These are phyloP conservation scores for Xylaria sp. DNA, from an alignment of 2,329 filamentous ascomycete species.

Conservation along the genomic window DNA sequence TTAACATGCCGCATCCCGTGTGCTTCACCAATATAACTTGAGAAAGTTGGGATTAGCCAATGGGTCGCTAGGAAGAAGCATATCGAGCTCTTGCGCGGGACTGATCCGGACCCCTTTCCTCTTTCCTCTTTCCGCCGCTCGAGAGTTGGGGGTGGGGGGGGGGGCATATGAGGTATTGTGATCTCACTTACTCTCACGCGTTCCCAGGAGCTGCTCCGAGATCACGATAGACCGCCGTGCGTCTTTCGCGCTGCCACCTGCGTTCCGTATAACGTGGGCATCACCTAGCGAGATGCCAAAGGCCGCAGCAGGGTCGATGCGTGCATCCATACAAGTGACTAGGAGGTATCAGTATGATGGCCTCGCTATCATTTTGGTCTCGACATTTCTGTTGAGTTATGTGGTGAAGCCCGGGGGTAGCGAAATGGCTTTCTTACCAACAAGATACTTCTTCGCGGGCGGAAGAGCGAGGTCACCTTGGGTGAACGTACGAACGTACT, in stretches of 20 bases:
- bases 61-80: background rate
- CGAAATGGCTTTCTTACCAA: constrained; percentile 58
- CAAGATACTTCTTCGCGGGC: constrained; percentile 74
- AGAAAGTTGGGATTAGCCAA: constrained; percentile 5
- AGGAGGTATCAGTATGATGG: constrained; percentile 18
- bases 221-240: constrained; percentile 80
- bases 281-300: constrained; percentile 79
- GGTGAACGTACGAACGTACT: constrained; percentile 70
- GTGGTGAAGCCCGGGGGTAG: background rate
- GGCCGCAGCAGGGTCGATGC: constrained; percentile 73
- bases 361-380: background rate
- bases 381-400: background rate
- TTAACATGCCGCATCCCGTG: constrained; percentile 79
- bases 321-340: constrained; percentile 87
- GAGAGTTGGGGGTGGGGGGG: background rate
- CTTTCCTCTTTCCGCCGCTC: background rate
- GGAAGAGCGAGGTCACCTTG: constrained; percentile 74
- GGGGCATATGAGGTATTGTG: too few relatives aligned
- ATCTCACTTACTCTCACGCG: constrained; percentile 64
- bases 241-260: constrained; percentile 73
- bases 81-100: background rate
- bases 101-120: too few relatives aligned
- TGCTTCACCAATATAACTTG: constrained; percentile 76
- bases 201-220: constrained; percentile 82
- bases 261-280: constrained; percentile 82